Evolutionary conservation across 192 early-diverging fungal genomes (phyloP), one percentile per base, ranked within the genome.

Genomic region (Entophlyctis helioformis): DNA sequence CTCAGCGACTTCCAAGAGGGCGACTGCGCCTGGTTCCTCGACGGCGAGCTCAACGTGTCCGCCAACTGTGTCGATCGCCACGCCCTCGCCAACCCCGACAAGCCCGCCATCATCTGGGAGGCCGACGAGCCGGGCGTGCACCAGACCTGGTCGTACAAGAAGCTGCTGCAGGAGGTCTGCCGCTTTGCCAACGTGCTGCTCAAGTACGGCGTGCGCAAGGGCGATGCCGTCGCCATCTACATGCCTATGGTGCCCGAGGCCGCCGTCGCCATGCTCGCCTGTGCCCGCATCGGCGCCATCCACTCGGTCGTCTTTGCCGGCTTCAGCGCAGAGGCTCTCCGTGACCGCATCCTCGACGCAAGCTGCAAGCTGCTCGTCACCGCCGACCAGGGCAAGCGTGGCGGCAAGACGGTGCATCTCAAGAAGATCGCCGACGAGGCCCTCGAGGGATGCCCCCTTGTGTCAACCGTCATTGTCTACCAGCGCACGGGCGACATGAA

Each of bases 41-140:
- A 85, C 51, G 93, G 93, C 34, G 63, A 84, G 54, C 70, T 97
- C 52, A 97, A 97, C 57, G 86, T 81, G n/a, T 75, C 83, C 23
- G 86, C 85, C 73, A 97, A 97, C 78, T 93, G 89, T 67, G 82
- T 97, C 26, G 93, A 97, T 61, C 82, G 93, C 36, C 87, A 90
- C 65, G 93, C 91, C 26, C 39, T 75, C 19, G 50, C 63, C 36
- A 69, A 83, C 48, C 91, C 91, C 13, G 66, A 79, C 55, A 74
- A 75, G 59, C 59, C 83, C 24, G 87, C 87, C 33, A 85, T 91
- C 56, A 80, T 91, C 42, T 80, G 86, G 63, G 88, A 91, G 66
- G 82, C 82, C 19, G 88, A 91, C 69, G 86, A 87, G 57, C 83
- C 82, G 27, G 82, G 71, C 23, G 62, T 83, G 44, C 67, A 69